Evolutionary conservation across 202 grass and related monocot genomes (phyloP).

Genomic region (Setaria italica): DNA sequence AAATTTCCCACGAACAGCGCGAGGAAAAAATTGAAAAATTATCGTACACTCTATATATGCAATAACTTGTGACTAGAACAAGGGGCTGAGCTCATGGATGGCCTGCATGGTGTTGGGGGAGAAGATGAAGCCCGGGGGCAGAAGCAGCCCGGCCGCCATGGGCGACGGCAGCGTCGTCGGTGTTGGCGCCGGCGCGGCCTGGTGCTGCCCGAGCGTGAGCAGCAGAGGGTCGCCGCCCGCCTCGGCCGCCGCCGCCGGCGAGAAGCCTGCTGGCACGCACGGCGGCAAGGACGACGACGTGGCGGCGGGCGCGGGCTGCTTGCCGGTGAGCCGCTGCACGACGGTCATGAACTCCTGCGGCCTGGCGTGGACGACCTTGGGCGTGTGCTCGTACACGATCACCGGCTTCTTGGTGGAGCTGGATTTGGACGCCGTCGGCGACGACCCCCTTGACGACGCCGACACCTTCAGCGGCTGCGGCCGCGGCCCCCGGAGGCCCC

Average conservation of each 20-base stretch:
- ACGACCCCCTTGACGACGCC: constrained; percentile 25
- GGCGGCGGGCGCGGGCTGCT: neutral
- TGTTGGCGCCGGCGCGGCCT: neutral
- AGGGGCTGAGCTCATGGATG: constrained; percentile 54
- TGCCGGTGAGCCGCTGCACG: constrained; percentile 56
- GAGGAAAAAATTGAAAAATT: neutral
- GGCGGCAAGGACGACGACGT: neutral
- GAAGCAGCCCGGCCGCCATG: constrained; percentile 48
- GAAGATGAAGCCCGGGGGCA: constrained; percentile 58
- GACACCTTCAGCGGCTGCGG: constrained; percentile 59
- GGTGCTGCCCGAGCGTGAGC: constrained; percentile 59
- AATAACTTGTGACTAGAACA: constrained; percentile 29
- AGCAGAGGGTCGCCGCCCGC: constrained; percentile 51
- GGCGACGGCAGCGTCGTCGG: constrained; percentile 16
- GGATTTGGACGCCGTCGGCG: neutral
- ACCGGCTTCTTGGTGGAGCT: constrained; percentile 53
- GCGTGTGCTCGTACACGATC: constrained; percentile 58
- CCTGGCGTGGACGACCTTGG: constrained; percentile 51
- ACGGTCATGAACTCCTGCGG: constrained; percentile 62
- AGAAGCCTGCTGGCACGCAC: constrained; percentile 13
- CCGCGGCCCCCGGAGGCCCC: constrained; percentile 58
- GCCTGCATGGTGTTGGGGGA: constrained; percentile 56
- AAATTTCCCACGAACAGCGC: constrained; percentile 50
- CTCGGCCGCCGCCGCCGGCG: neutral
- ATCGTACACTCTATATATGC: neutral